A percentile compares a stretch with the other conserved stretches of the same genome.
phyloP scores from a whole-genome alignment of 225 moss, liverwort and hornwort genomes.

The Anthoceros angustus region DNA sequence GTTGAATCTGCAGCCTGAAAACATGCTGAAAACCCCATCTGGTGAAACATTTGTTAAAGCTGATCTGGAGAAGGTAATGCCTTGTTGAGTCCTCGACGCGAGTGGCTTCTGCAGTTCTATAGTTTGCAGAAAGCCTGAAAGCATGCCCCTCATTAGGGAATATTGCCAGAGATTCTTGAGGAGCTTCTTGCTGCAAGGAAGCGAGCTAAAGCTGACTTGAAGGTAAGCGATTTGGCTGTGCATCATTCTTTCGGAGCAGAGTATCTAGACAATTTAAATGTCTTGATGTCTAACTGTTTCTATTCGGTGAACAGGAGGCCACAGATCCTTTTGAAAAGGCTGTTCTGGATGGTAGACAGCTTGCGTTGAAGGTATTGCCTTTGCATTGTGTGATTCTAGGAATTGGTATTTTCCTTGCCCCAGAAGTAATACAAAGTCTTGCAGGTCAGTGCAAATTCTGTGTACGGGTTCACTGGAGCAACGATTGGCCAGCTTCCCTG shows the following conservation, averaged over 20 bases:
- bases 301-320: slow-evolving; percentile 44
- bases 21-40: slow-evolving; percentile 59
- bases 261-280: background rate
- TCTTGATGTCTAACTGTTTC: background rate
- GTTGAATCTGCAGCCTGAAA: slow-evolving; percentile 60
- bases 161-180: slow-evolving; percentile 94
- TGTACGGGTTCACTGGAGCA: slow-evolving; percentile 97
- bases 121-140: background rate
- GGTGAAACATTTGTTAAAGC: slow-evolving; percentile 88
- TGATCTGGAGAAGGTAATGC: slow-evolving; percentile 53
- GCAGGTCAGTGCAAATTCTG: slow-evolving; percentile 92
- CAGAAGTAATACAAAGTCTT: background rate
- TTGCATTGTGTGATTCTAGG: background rate
- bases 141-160: slow-evolving; percentile 29
- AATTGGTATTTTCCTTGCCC: background rate
- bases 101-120: background rate
- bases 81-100: background rate
- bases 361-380: slow-evolving; percentile 71
- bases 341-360: slow-evolving; percentile 96
- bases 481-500: slow-evolving; percentile 95
- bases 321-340: slow-evolving; percentile 96
- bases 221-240: slow-evolving; percentile 19
- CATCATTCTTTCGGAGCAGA: background rate
- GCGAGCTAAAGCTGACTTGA: slow-evolving; percentile 78
- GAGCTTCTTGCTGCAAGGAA: slow-evolving; percentile 91